Evolutionary conservation across 306 rosid species (phyloP).

Genomic region (Ormosia emarginata): DNA sequence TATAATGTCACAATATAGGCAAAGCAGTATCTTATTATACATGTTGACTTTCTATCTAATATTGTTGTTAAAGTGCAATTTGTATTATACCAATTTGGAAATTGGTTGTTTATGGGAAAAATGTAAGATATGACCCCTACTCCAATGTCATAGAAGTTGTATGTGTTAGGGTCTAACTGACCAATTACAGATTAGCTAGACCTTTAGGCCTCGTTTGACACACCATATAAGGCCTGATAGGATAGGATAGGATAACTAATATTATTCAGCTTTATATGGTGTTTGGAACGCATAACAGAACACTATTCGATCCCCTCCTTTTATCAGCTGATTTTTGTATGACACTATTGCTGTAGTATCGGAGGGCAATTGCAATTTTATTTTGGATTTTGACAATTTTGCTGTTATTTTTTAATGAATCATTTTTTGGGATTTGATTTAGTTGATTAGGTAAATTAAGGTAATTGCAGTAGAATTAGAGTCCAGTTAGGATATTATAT

Average conservation of each 20-base stretch:
- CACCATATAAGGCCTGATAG: not conserved
- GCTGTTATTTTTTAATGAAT: not conserved
- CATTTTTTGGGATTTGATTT: not conserved
- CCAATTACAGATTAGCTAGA: not conserved
- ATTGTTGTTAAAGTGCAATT: not conserved
- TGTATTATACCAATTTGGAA: not conserved
- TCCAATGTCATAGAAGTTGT: not conserved
- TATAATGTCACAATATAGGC: not conserved
- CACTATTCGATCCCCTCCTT: not conserved
- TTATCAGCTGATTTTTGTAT: not conserved
- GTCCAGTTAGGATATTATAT: not conserved
- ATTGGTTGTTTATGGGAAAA: not conserved
- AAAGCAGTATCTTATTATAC: not conserved
- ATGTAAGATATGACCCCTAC: not conserved
- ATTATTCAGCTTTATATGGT: not conserved
- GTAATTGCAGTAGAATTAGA: not conserved
- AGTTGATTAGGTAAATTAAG: not conserved
- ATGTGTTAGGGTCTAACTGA: not conserved
- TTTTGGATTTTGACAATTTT: not conserved
- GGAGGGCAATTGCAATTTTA: not conserved
- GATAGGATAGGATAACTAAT: not conserved
- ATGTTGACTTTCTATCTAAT: not conserved
- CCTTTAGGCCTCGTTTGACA: not conserved
- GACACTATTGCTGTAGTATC: not conserved
- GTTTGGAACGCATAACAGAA: slow-evolving; percentile 1